Evolutionary conservation across 805 yeast species (phyloP), one percentile per base, ranked within the genome.

Genomic region (Zygosaccharomyces siamensis): DNA sequence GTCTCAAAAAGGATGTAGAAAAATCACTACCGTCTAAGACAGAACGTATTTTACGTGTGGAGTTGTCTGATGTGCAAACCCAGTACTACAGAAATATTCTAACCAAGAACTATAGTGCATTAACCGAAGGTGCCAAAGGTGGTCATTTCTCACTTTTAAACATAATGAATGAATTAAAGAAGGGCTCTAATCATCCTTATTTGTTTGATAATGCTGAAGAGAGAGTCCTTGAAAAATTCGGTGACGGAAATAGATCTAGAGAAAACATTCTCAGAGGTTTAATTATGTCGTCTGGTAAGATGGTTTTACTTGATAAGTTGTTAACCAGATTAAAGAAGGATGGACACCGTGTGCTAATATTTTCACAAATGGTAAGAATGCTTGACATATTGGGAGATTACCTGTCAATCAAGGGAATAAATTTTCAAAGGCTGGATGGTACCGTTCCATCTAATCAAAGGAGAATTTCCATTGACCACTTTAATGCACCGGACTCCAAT

Each of bases 241-340:
- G 83, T 18, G 77, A 77, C 37, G 74, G 76, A 35, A 64, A 66
- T 37, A 69, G 74, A 27, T 75, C 89, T 1, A 77, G 97, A 51
- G 97, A 92, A 58, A 87, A 82, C 56, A 76, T 86, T 18, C 70
- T 93, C 36, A 81, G 89, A 63, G 99, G 99, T 12, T 72, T 93
- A 73, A 87, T 93, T 55, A 93, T 93, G 99, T 87, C 95, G 14
- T 87, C 96, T 6, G 99, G 99, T 60, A 93, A 93, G 65, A 93
- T 93, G 99, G 99, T 93, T 5, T 74, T 93, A 42, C 72, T 93
- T 45, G 99, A 93, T 69, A 90, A 93, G 66, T 73, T 93, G 35
- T 75, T 93, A 51, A 85, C 88, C 3, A 77, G 96, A 54, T 75
- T 93, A 62, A 80, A 82, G 53, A 85, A 86, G 63, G 99, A 93